A percentile compares a stretch with the other conserved stretches of the same genome.
Evolutionary conservation across 2,329 filamentous ascomycete species (phyloP).

Genomic region (Colletotrichum australisinense): DNA sequence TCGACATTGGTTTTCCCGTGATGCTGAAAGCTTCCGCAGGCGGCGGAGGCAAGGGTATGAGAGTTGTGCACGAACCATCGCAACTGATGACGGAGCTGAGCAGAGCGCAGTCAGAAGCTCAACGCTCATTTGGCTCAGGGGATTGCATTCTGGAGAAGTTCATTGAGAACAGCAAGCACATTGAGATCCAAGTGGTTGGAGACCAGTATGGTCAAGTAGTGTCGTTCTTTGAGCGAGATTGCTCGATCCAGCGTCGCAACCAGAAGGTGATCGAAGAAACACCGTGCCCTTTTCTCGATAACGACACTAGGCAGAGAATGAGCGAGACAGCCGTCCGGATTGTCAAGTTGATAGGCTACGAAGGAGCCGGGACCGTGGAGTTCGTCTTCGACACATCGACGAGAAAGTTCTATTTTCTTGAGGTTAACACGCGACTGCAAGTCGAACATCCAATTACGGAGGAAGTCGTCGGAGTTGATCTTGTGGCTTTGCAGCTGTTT

Average conservation of each 20-base stretch:
- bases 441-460: too few species aligned
- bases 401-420: conserved; percentile 45
- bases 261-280: conserved; percentile 59
- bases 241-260: conserved; percentile 56
- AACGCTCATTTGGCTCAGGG: too few species aligned
- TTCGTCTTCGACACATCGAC: conserved; percentile 48
- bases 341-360: conserved; percentile 45
- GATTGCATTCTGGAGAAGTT: conserved; percentile 51
- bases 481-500: conserved; percentile 15
- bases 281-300: conserved; percentile 29
- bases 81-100: conserved; percentile 32
- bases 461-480: conserved; percentile 1
- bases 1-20: conserved; percentile 45
- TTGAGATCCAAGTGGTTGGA: conserved; percentile 59
- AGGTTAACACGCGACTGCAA: too few species aligned
- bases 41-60: conserved; percentile 56
- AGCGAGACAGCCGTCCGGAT: conserved; percentile 38
- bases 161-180: conserved; percentile 50
- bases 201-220: conserved; percentile 49
- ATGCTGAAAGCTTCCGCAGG: conserved; percentile 57
- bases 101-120: conserved; percentile 26
- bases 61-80: conserved; percentile 34
- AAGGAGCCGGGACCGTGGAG: conserved; percentile 52
- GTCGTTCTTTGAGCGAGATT: conserved; percentile 55
- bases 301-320: too few species aligned